Base-by-base conservation (phyloP, 1,284 basidiomycete species). In the Volvariella volvacea region DNA sequence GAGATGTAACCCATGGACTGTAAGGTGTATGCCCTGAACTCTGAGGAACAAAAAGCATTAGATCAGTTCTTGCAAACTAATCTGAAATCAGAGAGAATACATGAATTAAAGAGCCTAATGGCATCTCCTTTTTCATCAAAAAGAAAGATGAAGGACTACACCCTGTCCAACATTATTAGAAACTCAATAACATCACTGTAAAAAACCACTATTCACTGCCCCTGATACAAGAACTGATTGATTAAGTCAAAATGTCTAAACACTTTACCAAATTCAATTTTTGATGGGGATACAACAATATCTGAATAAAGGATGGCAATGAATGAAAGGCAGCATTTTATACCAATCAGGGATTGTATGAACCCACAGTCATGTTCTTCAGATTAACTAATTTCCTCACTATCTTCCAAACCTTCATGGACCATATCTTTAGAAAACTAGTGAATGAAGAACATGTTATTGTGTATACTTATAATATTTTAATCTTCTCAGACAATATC, bases 341-440 rank as follows among this genome's bases (percentile, higher is more conserved):
- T 1, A 66, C 64, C 1, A 48, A 56, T 10, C 56, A 46, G 2
- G 67, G 70, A 0, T 52, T 59, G 0, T 70, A 59, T 49, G 56
- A 71, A 50, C 65, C 57, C 9, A 28, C 53, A 0, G 63, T 71
- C 1, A 68, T 71, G 63, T 64, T 65, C 25, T 66, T 71, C 36
- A 52, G 64, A 0, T 39, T 65, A 0, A 56, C 49, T 14, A 67
- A 67, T 36, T 55, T 25, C 8, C 41, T 28, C 4, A 17, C 43
- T 8, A 39, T 44, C 1, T 53, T 52, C 48, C 51, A 53, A 44
- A 41, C 22, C 3, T 49, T 53, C 30, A 54, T 54, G 45, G 42
- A 42, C 40, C 31, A 46, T 22, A 34, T 46, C 2, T 44, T 44
- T 28, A 25, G n/a, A 15, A 25, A 12, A 31, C 4, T 6, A 30